A percentile compares a stretch with the other conserved stretches of the same genome.
phyloP scores from a whole-genome alignment of 179 eudicot species.

The Patellifolia procumbens region DNA sequence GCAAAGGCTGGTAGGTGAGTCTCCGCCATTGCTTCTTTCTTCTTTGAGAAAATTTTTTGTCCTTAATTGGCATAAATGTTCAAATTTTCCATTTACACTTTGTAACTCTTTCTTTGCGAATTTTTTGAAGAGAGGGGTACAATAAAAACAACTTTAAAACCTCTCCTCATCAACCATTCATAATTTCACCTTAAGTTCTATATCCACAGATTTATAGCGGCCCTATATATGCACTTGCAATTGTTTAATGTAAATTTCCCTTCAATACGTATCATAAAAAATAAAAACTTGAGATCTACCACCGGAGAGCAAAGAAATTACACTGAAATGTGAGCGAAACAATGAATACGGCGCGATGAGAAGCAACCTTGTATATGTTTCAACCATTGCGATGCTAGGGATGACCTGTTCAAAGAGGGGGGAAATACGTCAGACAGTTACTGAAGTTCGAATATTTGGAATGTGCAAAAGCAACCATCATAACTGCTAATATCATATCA shows the following conservation, averaged over 20 bases:
- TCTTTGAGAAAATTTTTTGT: not conserved
- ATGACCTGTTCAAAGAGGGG: constrained; percentile 57
- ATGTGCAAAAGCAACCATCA: not conserved
- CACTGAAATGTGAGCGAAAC: constrained; percentile 87
- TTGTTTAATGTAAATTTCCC: not conserved
- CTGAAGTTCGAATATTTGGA: not conserved
- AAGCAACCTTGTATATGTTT: constrained; percentile 86
- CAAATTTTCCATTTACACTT: not conserved
- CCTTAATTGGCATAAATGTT: not conserved
- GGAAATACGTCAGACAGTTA: not conserved
- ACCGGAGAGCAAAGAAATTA: constrained; percentile 36
- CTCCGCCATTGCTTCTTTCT: not conserved
- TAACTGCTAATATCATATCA: not conserved
- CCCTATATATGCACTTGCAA: not conserved
- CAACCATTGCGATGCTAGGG: constrained; percentile 94
- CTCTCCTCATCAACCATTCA: not conserved
- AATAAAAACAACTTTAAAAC: not conserved
- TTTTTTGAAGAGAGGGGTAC: not conserved
- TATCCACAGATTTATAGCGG: not conserved
- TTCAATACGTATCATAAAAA: not conserved
- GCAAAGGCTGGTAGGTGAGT: not conserved
- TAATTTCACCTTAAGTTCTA: not conserved
- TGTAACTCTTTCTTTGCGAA: not conserved
- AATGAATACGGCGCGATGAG: constrained; percentile 84
- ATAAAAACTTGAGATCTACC: not conserved